A percentile compares a stretch with the other conserved stretches of the same genome.
Conservation (phyloP, 2,329 filamentous ascomycete species). For the Sporothrix pseudoabietina region DNA sequence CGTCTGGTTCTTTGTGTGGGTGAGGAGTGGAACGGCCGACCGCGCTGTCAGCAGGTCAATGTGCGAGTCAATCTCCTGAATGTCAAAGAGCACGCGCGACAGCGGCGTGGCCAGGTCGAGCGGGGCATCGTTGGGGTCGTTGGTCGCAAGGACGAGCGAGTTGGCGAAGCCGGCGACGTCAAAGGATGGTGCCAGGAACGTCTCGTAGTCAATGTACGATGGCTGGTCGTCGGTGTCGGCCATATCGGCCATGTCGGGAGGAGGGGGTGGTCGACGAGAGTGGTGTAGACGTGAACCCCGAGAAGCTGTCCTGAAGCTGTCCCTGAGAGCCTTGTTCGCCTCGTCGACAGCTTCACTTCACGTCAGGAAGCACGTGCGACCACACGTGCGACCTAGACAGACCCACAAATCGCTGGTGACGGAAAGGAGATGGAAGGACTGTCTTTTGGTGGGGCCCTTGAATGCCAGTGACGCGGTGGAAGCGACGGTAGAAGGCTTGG, state of each 20-base stretch:
- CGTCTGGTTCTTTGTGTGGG: slow-evolving; percentile 74
- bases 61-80: slow-evolving; percentile 94
- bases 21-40: slow-evolving; percentile 77
- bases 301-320: neutral
- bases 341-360: neutral
- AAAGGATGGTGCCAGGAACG: slow-evolving; percentile 83
- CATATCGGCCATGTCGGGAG: slow-evolving; percentile 41
- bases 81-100: slow-evolving; percentile 91
- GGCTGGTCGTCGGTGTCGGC: slow-evolving; percentile 51
- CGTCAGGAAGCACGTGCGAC: neutral
- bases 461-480: slow-evolving; percentile 21
- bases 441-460: neutral
- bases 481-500: slow-evolving; percentile 20
- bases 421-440: neutral
- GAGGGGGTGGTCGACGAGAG: neutral
- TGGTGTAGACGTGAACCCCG: neutral
- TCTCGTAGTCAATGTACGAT: slow-evolving; percentile 95
- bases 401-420: neutral
- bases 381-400: neutral
- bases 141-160: slow-evolving; percentile 81
- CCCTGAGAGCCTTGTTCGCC: neutral
- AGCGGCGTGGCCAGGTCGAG: slow-evolving; percentile 93
- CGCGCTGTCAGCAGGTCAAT: slow-evolving; percentile 88
- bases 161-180: slow-evolving; percentile 83
- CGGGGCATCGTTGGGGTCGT: slow-evolving; percentile 85